Evolutionary conservation across 1,284 basidiomycete genomes (phyloP), one percentile per base, ranked within the genome.

Genomic region (Limonomyces culmigenus): DNA sequence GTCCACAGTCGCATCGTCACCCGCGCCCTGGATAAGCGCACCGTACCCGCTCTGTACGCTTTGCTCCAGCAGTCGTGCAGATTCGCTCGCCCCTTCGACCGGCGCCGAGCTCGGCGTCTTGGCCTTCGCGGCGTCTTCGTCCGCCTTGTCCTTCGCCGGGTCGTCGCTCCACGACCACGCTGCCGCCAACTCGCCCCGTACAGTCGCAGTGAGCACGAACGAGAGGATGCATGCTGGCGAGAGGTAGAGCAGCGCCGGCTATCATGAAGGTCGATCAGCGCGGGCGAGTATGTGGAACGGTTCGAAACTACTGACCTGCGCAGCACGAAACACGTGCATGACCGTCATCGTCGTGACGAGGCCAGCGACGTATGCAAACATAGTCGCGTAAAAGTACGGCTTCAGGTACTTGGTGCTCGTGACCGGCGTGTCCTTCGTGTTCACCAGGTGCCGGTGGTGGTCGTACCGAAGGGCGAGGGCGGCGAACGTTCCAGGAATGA

Each of bases 381-480:
- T 49, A 16, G 71, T 67, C 13, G 80, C 67, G 25, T 53, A 58
- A 52, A 96, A 97, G 58, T 95, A 96, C 0, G 80, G 75, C 55
- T 79, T 84, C 4, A 53, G 45, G 50, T 79, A 86, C 12, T 38
- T 20, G 15, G 35, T 42, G 32, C 32, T 25, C n/a, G 41, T 25
- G 34, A 37, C 39, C 10, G 42, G 42, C n/a, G 37, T 42, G 41
- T 50, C 43, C 36, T 16, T 45, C 34, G 39, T 45, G 43, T 42
- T 47, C 43, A 42, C 62, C 56, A 41, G 50, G 41, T 11, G 8
- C 8, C 60, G 69, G 52, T 63, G 59, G 43, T 80, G 64, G 58
- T 97, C 93, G 55, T 83, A 93, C 33, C 92, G 79, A 20, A 97
- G 67, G 3, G 81, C 86, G 3, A 93, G 70, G 13, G 88, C 83